phyloP scores from a whole-genome alignment of 1,284 basidiomycete species.

The Golubevia sp. region DNA sequence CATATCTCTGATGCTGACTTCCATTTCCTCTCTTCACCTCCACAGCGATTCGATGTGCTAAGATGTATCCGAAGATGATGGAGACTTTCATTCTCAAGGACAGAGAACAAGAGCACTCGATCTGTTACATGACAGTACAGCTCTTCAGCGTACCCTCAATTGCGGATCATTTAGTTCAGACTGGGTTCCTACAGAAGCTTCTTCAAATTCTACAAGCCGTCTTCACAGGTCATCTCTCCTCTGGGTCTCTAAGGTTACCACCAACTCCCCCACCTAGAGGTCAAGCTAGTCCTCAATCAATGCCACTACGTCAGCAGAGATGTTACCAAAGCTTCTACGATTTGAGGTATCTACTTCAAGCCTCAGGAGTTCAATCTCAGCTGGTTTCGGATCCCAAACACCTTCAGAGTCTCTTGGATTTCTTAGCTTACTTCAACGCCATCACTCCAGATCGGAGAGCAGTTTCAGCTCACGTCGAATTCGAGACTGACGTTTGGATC shows the following conservation, averaged over 20 bases:
- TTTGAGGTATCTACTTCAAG: slow-evolving; percentile 46
- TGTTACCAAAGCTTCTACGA: slow-evolving; percentile 58
- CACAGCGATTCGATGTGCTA: slow-evolving; percentile 26
- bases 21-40: neutral
- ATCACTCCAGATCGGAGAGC: slow-evolving; percentile 50
- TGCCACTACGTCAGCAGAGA: slow-evolving; percentile 35
- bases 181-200: slow-evolving; percentile 28
- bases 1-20: neutral
- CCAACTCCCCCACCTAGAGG: slow-evolving; percentile 13
- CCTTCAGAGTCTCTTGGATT: slow-evolving; percentile 35
- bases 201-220: slow-evolving; percentile 45
- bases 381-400: slow-evolving; percentile 28
- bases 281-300: slow-evolving; percentile 32
- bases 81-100: slow-evolving; percentile 57
- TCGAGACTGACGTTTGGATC: slow-evolving; percentile 57
- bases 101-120: slow-evolving; percentile 57
- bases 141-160: slow-evolving; percentile 59
- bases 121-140: slow-evolving; percentile 55
- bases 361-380: slow-evolving; percentile 43
- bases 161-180: slow-evolving; percentile 41
- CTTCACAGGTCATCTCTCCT: slow-evolving; percentile 28
- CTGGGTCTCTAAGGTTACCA: slow-evolving; percentile 5
- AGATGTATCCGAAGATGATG: slow-evolving; percentile 46
- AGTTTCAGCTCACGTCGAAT: slow-evolving; percentile 51
- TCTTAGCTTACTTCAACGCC: slow-evolving; percentile 47